Evolutionary conservation across 768 basidiomycete genomes (phyloP), one percentile per base, ranked within the genome.

Genomic region (Kwoniella botswanensis): DNA sequence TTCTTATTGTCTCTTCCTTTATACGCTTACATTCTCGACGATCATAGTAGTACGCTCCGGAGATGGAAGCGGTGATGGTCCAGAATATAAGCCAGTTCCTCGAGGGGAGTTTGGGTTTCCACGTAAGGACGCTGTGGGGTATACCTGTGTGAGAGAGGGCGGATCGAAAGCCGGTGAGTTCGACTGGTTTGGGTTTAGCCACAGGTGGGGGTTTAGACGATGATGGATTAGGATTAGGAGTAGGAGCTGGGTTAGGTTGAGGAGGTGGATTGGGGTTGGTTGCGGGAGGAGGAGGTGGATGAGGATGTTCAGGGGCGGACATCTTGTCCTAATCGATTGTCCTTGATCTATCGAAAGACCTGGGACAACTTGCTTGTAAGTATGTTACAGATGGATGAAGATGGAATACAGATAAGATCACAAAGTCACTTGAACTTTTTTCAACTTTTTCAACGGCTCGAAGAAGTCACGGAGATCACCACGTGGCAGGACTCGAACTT

Each of bases 71-170:
- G 85, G 98, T 97, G 78, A 96, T 93, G 35, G 89, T 87, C 67
- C 94, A 87, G 85, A 98, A 98, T 78, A 96, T 94, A 74, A 93
- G 88, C 94, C 93, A 95, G 77, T 97, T 97, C 71, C 93, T 88
- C 0, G 92, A 93, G 3, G 95, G 96, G 17, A 95, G 87, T 73
- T 88, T 89, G 2, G 94, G 95, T 44, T 91, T 88, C 82, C 92
- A 92, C 74, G 90, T 88, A 52, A 97, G 86, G 88, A 93, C 93
- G 60, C 90, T 90, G 17, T 89, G 86, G 24, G 88, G 88, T 41
- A 89, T 86, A 55, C 88, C 88, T 22, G 88, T 84, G 75, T 86
- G 82, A 73, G 82, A 79, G 21, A 86, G 79, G 17, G 80, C 77
- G 15, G 77, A 74, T 6, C 76, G 69, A 69, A 77, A 76, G 13